Percentiles rank a stretch among this genome's conserved stretches.
Evolutionary conservation across 2,329 filamentous ascomycete genomes (phyloP).

Genomic region (Periconia sp.): DNA sequence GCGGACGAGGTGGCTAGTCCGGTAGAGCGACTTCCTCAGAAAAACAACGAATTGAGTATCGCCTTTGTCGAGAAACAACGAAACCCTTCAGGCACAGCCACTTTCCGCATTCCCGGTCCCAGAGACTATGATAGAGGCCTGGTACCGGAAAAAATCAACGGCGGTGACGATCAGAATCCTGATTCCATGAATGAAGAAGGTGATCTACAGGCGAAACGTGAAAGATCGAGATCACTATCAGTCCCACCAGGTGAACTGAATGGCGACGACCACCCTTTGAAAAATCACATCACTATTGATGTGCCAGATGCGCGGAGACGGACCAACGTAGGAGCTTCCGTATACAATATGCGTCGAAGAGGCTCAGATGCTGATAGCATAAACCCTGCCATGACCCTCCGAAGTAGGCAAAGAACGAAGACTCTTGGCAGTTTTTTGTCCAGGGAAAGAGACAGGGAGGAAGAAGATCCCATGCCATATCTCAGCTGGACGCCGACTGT

Average conservation of each 20-base stretch:
- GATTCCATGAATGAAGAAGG: slow-evolving; percentile 28
- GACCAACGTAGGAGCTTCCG: slow-evolving; percentile 33
- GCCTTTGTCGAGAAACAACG: slow-evolving; percentile 85
- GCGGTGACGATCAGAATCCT: slow-evolving; percentile 35
- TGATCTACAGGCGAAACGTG: slow-evolving; percentile 9
- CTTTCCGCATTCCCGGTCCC: slow-evolving; percentile 87
- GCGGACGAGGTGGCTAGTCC: slow-evolving; percentile 67
- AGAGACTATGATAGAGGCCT: slow-evolving; percentile 85
- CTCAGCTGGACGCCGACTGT: slow-evolving; percentile 92
- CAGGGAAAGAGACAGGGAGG: slow-evolving; percentile 56
- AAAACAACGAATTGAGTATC: slow-evolving; percentile 75
- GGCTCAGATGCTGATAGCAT: slow-evolving; percentile 5
- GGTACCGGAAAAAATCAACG: slow-evolving; percentile 62
- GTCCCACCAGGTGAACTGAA: slow-evolving; percentile 34
- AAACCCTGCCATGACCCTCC: slow-evolving; percentile 8
- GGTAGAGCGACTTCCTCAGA: slow-evolving; percentile 55
- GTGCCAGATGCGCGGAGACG: slow-evolving; percentile 55
- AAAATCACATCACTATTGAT: slow-evolving; percentile 66
- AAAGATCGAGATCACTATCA: slow-evolving; percentile 32
- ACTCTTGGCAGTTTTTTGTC: slow-evolving; percentile 63
- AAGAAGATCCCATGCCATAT: slow-evolving; percentile 71
- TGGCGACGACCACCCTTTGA: slow-evolving; percentile 43
- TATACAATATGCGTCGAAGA: slow-evolving; percentile 17
- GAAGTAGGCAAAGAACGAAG: slow-evolving; percentile 43
- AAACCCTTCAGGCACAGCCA: slow-evolving; percentile 68